A percentile compares a stretch with the other conserved stretches of the same genome.
These are phyloP conservation scores for Achlya hypogyna DNA, from an alignment of 352 stramenopile species.

Conservation along the genomic window DNA sequence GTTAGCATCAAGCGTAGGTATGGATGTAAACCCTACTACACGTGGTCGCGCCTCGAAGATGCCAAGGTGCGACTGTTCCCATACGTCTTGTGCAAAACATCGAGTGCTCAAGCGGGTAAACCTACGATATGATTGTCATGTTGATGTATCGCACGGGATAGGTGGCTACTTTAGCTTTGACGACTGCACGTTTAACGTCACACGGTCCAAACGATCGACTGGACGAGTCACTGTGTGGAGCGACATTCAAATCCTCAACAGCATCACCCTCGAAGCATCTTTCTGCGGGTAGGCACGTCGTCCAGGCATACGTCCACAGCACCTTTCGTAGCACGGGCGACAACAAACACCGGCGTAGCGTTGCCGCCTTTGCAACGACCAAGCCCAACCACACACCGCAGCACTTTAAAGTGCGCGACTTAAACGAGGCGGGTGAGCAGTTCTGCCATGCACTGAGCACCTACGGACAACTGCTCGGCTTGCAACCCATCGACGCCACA, in stretches of 20 bases:
- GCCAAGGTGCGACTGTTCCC: slow-evolving; percentile 54
- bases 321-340: slow-evolving; percentile 3
- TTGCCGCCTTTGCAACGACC: background rate
- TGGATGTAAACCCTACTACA: slow-evolving; percentile 44
- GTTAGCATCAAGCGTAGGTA: slow-evolving; percentile 17
- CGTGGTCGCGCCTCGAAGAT: slow-evolving; percentile 32
- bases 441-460: slow-evolving; percentile 49
- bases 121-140: background rate
- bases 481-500: slow-evolving; percentile 26
- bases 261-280: slow-evolving; percentile 68
- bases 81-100: slow-evolving; percentile 54
- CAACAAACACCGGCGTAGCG: background rate
- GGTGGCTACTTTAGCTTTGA: slow-evolving; percentile 52
- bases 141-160: background rate
- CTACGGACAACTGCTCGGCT: slow-evolving; percentile 46
- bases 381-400: background rate
- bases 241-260: slow-evolving; percentile 54
- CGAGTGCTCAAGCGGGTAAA: slow-evolving; percentile 24
- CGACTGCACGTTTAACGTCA: slow-evolving; percentile 68
- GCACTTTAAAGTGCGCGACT: slow-evolving; percentile 49
- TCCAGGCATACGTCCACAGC: background rate
- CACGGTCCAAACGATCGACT: slow-evolving; percentile 44
- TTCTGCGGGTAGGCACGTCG: slow-evolving; percentile 39
- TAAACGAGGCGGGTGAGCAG: slow-evolving; percentile 36
- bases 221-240: slow-evolving; percentile 58